A percentile compares a stretch with the other conserved stretches of the same genome.
Evolutionary conservation across 2,329 filamentous ascomycete species (phyloP).

Genomic region (Clarireedia homoeocarpa): DNA sequence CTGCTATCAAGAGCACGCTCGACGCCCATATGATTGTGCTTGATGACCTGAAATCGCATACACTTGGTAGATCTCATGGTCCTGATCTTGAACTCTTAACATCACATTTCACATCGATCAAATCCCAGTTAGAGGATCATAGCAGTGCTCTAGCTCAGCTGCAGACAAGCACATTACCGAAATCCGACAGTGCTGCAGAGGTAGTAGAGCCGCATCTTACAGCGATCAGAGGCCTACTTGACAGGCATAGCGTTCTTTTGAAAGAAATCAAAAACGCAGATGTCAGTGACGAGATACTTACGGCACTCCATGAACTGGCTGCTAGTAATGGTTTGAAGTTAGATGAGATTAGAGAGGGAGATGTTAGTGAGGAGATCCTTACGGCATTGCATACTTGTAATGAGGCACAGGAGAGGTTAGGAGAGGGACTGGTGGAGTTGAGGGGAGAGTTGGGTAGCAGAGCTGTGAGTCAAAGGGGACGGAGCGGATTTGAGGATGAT

Average conservation of each 20-base stretch:
- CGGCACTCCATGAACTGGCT: conserved; percentile 22
- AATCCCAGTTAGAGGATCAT: too few species aligned
- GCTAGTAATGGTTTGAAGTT: conserved; percentile 17
- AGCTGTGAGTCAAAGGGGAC: neutral
- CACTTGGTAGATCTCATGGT: neutral
- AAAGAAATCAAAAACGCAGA: conserved; percentile 27
- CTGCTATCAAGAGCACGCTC: conserved; percentile 17
- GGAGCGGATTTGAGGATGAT: neutral
- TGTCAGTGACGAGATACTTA: conserved; percentile 26
- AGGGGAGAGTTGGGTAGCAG: neutral
- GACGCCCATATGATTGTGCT: conserved; percentile 15
- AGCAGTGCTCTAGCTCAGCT: neutral
- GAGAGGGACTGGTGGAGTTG: neutral
- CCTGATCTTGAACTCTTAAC: neutral
- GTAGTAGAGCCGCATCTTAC: conserved; percentile 4
- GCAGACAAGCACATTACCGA: neutral
- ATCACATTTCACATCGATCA: neutral
- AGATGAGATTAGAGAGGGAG: conserved; percentile 21
- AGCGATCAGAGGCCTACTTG: conserved; percentile 14
- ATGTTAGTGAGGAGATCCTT: conserved; percentile 28
- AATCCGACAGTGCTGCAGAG: neutral
- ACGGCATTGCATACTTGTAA: conserved; percentile 14
- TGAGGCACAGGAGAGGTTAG: neutral
- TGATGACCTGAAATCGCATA: conserved; percentile 13
- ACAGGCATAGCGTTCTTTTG: conserved; percentile 15